phyloP scores from a whole-genome alignment of 768 basidiomycete species.

The Hemileccinum rubropunctum region DNA sequence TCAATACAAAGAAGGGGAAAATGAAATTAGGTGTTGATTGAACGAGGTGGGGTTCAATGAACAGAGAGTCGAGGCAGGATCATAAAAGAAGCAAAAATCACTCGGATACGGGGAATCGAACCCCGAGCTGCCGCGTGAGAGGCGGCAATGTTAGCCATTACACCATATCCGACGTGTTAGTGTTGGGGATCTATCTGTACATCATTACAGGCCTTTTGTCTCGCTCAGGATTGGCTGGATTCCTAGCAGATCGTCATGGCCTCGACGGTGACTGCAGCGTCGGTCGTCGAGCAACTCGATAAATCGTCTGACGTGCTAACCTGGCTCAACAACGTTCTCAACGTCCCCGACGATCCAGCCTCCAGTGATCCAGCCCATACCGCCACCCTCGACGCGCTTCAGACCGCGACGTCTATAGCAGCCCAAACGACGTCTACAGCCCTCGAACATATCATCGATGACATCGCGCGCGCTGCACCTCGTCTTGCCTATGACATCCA shows the following conservation, averaged over 20 bases:
- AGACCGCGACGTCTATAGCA: slow-evolving; percentile 80
- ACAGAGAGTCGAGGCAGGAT: no score
- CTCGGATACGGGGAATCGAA: slow-evolving; percentile 36
- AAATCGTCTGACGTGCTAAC: slow-evolving; percentile 57
- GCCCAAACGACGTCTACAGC: slow-evolving; percentile 84
- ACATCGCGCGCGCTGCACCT: slow-evolving; percentile 88
- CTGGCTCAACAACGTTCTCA: slow-evolving; percentile 71
- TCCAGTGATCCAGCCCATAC: slow-evolving; percentile 47
- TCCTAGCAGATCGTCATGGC: slow-evolving; percentile 17
- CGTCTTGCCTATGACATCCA: slow-evolving; percentile 94
- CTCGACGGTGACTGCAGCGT: slow-evolving; percentile 31
- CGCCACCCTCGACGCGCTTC: slow-evolving; percentile 68
- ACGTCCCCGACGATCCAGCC: slow-evolving; percentile 41
- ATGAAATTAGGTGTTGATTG: no score
- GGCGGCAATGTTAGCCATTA: slow-evolving; percentile 69
- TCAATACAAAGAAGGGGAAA: no score
- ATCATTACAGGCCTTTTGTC: neutral
- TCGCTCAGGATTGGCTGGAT: neutral
- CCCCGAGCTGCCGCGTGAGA: slow-evolving; percentile 51
- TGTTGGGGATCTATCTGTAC: no score
- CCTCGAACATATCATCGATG: slow-evolving; percentile 87
- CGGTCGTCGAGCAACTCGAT: slow-evolving; percentile 54
- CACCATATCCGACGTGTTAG: slow-evolving; percentile 48
- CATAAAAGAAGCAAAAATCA: no score
- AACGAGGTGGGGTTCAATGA: no score